Evolutionary conservation across 139 green algal species (phyloP), one percentile per base, ranked within the genome.

Genomic region (Haematococcus sp.): DNA sequence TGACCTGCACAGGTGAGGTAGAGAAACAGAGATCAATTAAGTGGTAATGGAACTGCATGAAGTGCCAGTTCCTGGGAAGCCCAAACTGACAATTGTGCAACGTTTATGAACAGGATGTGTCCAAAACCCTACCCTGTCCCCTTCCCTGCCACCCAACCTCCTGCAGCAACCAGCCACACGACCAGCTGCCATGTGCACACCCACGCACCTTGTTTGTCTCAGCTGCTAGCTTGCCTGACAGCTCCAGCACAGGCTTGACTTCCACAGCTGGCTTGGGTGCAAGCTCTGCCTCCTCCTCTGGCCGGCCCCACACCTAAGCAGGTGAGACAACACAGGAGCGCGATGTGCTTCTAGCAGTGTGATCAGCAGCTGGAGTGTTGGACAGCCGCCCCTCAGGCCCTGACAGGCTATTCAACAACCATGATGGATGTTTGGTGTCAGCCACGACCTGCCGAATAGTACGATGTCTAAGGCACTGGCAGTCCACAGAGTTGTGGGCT

Each of bases 141-240:
- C n/a, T n/a, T n/a, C n/a, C n/a, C n/a, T n/a, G n/a, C n/a, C n/a
- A n/a, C n/a, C n/a, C n/a, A n/a, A n/a, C n/a, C n/a, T n/a, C n/a
- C n/a, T n/a, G n/a, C n/a, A n/a, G n/a, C n/a, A n/a, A n/a, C n/a
- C n/a, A n/a, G n/a, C n/a, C n/a, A n/a, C n/a, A n/a, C n/a, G n/a
- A n/a, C n/a, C n/a, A n/a, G n/a, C n/a, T n/a, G n/a, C n/a, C n/a
- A n/a, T n/a, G n/a, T n/a, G n/a, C n/a, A n/a, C n/a, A n/a, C n/a
- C n/a, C n/a, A n/a, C 64, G 17, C 56, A 91, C 87, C 46, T 83
- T 94, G 89, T 97, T 97, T 51, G 85, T 89, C 74, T 97, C 93
- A 5, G 79, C 89, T 3, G 92, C 92, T 32, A 98, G 88, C 63
- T 89, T 90, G 25, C 93, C 93, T 1, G 88, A 94, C 65, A 96